Conservation (phyloP, 169 alveolate species). For the Neospora caninum region DNA sequence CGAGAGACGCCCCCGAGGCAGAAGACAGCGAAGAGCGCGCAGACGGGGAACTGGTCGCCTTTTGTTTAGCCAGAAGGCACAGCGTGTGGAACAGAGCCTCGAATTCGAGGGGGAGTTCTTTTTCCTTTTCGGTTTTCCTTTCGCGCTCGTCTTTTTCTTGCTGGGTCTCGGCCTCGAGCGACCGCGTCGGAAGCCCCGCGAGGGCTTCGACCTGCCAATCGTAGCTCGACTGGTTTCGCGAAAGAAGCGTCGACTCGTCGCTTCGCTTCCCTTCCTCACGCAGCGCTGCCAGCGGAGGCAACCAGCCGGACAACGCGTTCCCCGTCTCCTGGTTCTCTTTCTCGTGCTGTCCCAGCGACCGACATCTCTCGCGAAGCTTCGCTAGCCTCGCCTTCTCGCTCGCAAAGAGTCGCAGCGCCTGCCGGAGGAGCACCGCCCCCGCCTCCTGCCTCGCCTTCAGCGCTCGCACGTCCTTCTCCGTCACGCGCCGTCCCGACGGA, state of each 20-base stretch:
- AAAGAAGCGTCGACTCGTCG: neutral
- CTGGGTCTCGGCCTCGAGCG: neutral
- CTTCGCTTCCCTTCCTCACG: too few relatives aligned
- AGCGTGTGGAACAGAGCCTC: conserved; percentile 13
- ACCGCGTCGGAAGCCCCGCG: neutral
- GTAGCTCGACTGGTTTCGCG: neutral
- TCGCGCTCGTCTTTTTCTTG: neutral
- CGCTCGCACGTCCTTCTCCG: neutral
- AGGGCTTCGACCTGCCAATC: conserved; percentile 14
- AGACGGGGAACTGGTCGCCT: neutral
- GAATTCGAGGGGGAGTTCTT: neutral
- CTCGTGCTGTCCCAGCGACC: neutral
- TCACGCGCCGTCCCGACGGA: neutral
- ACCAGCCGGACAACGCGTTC: neutral
- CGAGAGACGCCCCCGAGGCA: too few relatives aligned
- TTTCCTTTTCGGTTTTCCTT: neutral
- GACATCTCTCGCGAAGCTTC: neutral
- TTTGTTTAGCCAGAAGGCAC: neutral
- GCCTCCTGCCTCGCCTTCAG: neutral
- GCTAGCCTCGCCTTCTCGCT: neutral
- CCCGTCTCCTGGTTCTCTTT: neutral
- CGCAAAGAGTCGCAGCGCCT: neutral
- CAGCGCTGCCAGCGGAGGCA: neutral
- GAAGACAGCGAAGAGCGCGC: too few relatives aligned
- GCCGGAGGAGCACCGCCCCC: neutral